These are phyloP conservation scores for Rehmannia glutinosa DNA, from an alignment of 257 asterid species.

Conservation along the genomic window DNA sequence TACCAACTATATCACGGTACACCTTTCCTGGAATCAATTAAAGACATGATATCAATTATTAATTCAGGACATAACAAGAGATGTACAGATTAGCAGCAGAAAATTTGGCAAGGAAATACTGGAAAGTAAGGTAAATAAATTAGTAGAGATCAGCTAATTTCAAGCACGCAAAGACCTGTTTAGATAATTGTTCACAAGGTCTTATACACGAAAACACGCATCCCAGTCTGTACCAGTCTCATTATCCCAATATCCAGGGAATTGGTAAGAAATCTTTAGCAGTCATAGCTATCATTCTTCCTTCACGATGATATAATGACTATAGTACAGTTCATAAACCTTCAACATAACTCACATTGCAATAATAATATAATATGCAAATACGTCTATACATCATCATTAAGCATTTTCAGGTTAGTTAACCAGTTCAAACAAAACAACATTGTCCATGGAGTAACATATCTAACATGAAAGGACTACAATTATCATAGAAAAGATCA, in stretches of 20 bases:
- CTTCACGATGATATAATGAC: neutral
- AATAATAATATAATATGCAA: too few species aligned
- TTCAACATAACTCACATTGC: neutral
- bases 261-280: neutral
- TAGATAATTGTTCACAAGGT: neutral
- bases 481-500: too few species aligned
- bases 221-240: neutral
- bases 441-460: too few species aligned
- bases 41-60: neutral
- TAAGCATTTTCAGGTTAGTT: too few species aligned
- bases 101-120: neutral
- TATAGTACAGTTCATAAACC: neutral
- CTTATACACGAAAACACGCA: neutral
- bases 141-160: neutral
- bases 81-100: neutral
- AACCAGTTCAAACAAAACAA: too few species aligned
- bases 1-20: conserved; percentile 80
- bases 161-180: neutral
- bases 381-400: too few species aligned
- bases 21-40: conserved; percentile 54
- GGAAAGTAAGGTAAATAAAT: neutral
- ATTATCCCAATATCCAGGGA: neutral
- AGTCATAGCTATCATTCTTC: neutral
- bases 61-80: conserved; percentile 6
- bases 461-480: too few species aligned